phyloP scores from a whole-genome alignment of 2,329 filamentous ascomycete species.

The Penicillium oxalicum region DNA sequence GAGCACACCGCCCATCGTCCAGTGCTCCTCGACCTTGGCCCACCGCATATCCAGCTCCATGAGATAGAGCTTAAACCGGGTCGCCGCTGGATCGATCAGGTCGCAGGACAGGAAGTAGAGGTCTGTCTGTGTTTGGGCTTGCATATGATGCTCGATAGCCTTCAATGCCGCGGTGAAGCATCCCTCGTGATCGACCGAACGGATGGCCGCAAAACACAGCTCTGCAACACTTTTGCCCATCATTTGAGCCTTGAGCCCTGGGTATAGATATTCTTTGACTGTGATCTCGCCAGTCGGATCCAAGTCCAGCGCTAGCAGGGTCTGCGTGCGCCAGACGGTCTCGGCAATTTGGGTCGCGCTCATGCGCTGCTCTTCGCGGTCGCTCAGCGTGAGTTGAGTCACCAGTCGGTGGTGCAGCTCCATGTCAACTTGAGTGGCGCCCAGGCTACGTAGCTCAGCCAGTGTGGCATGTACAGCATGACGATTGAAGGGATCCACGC shows the following conservation, averaged over 20 bases:
- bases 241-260: slow-evolving; percentile 10
- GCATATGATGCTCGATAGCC: slow-evolving; percentile 6
- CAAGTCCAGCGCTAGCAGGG: slow-evolving; percentile 16
- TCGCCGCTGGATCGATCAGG: slow-evolving; percentile 9
- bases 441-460: background rate
- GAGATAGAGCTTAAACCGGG: slow-evolving; percentile 19
- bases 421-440: slow-evolving; percentile 1
- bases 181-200: slow-evolving; percentile 1
- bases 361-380: slow-evolving; percentile 4
- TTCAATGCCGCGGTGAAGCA: background rate
- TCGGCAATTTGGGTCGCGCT: background rate
- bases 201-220: slow-evolving; percentile 5
- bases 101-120: slow-evolving; percentile 14
- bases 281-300: slow-evolving; percentile 4
- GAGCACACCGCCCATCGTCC: slow-evolving; percentile 17
- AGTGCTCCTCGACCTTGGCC: slow-evolving; percentile 9
- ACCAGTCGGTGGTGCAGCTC: slow-evolving; percentile 8
- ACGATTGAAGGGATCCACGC: slow-evolving; percentile 3
- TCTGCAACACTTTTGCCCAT: background rate
- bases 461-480: background rate
- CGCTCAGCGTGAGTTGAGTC: slow-evolving; percentile 5
- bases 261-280: slow-evolving; percentile 18
- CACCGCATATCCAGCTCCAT: slow-evolving; percentile 10
- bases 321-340: slow-evolving; percentile 10
- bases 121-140: background rate